phyloP scores from a whole-genome alignment of 2,329 filamentous ascomycete species.

The Ceratocystis papillata region DNA sequence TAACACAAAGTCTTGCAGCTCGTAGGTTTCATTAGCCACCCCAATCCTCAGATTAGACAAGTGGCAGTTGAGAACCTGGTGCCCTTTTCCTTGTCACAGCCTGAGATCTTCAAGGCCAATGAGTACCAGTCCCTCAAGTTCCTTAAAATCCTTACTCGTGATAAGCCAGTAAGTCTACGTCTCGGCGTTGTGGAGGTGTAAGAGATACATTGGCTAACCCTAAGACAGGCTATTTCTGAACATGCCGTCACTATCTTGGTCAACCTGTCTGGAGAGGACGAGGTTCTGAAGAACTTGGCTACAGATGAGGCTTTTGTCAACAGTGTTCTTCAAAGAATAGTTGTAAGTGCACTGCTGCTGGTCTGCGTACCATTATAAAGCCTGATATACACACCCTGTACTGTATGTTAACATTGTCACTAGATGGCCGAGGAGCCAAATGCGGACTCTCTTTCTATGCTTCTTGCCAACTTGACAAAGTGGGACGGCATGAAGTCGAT shows the following conservation, averaged over 20 bases:
- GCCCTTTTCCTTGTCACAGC: conserved; percentile 64
- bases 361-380: too few species aligned
- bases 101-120: conserved; percentile 71
- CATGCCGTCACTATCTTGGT: conserved; percentile 85
- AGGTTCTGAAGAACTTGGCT: conserved; percentile 61
- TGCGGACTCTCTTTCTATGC: conserved; percentile 77
- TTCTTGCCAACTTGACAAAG: conserved; percentile 85
- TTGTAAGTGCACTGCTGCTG: conserved; percentile 42
- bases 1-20: conserved; percentile 44
- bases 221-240: conserved; percentile 67
- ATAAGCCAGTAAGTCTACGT: conserved; percentile 56
- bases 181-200: too few species aligned
- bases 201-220: conserved; percentile 10
- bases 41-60: conserved; percentile 80
- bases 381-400: too few species aligned
- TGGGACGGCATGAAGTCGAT: conserved; percentile 61
- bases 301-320: conserved; percentile 75
- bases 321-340: conserved; percentile 59
- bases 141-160: conserved; percentile 68
- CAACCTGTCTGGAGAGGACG: conserved; percentile 67
- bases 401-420: conserved; percentile 1
- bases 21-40: conserved; percentile 85
- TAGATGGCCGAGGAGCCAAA: conserved; percentile 65
- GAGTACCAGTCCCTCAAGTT: conserved; percentile 71
- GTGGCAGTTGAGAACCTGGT: conserved; percentile 78